Evolutionary conservation across 768 basidiomycete genomes (phyloP).

Genomic region (Royoungia palumana): DNA sequence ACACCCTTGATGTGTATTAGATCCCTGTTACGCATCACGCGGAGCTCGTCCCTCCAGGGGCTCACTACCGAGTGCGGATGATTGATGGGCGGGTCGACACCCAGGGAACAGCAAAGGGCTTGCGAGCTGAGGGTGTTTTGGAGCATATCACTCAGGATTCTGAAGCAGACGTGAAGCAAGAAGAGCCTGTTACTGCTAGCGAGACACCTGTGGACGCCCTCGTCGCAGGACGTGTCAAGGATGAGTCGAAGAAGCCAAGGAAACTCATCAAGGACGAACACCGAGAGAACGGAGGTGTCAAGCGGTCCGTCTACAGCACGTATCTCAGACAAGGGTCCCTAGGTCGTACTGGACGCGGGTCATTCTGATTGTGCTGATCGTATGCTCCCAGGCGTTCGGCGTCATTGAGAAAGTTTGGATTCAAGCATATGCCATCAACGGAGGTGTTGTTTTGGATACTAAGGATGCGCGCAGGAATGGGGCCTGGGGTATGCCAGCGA

Average conservation of each 20-base stretch:
- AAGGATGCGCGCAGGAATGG: slow-evolving; percentile 23
- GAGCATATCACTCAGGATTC: slow-evolving; percentile 57
- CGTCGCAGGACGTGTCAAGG: neutral
- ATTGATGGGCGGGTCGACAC: slow-evolving; percentile 78
- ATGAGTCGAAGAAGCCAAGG: slow-evolving; percentile 53
- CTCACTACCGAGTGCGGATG: slow-evolving; percentile 72
- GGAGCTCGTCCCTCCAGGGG: slow-evolving; percentile 73
- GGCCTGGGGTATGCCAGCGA: slow-evolving; percentile 21
- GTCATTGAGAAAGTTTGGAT: slow-evolving; percentile 32
- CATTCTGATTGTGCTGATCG: slow-evolving; percentile 20
- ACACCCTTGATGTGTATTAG: slow-evolving; percentile 27
- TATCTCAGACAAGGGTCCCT: slow-evolving; percentile 50
- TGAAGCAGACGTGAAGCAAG: slow-evolving; percentile 46
- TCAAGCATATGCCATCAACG: slow-evolving; percentile 13
- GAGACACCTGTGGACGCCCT: slow-evolving; percentile 12
- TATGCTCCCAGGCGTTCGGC: slow-evolving; percentile 23
- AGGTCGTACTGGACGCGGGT: slow-evolving; percentile 34
- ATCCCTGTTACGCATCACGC: slow-evolving; percentile 82
- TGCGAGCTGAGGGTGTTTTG: slow-evolving; percentile 58
- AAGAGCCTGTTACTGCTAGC: slow-evolving; percentile 29
- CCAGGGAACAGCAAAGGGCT: slow-evolving; percentile 64
- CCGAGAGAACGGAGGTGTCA: slow-evolving; percentile 75
- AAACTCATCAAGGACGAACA: slow-evolving; percentile 82
- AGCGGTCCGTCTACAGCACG: slow-evolving; percentile 66
- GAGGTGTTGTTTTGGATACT: neutral